phyloP scores from a whole-genome alignment of 2,329 filamentous ascomycete species.

The Fusarium euwallaceae region DNA sequence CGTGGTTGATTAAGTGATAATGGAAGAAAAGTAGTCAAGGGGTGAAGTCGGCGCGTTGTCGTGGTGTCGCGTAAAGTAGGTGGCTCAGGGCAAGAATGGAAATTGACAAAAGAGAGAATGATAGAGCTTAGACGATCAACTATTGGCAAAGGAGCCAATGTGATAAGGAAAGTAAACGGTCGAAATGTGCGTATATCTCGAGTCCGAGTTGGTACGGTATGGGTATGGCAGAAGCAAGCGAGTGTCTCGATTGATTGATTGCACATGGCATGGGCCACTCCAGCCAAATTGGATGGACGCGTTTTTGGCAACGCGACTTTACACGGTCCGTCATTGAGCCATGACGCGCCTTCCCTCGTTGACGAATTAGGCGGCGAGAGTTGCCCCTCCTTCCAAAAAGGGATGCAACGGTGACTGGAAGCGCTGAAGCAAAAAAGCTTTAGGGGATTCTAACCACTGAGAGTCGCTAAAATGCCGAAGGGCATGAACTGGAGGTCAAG shows the following conservation, averaged over 20 bases:
- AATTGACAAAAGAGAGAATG: neutral
- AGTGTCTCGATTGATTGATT: slow-evolving; percentile 15
- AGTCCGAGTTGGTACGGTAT: slow-evolving; percentile 3
- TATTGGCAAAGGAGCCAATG: slow-evolving; percentile 2
- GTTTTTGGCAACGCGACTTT: slow-evolving; percentile 49
- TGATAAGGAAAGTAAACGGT: slow-evolving; percentile 3
- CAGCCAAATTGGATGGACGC: slow-evolving; percentile 39
- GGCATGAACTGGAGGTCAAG: neutral
- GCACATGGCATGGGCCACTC: slow-evolving; percentile 39
- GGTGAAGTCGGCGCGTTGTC: slow-evolving; percentile 30
- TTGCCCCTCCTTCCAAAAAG: slow-evolving; percentile 35
- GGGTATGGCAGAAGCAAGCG: neutral
- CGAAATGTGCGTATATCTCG: slow-evolving; percentile 9
- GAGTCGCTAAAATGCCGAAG: neutral
- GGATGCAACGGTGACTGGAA: neutral
- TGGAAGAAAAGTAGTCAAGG: slow-evolving; percentile 17
- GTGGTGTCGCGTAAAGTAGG: slow-evolving; percentile 39
- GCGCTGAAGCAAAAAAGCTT: slow-evolving; percentile 2
- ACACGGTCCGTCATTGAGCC: slow-evolving; percentile 9
- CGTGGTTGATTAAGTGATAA: slow-evolving; percentile 19
- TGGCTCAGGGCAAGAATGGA: neutral
- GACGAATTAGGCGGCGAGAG: slow-evolving; percentile 29
- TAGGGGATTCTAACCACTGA: neutral
- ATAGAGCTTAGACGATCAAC: neutral
- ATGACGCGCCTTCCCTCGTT: slow-evolving; percentile 42